Percentiles rank a stretch among this genome's conserved stretches.
Evolutionary conservation across 2,329 filamentous ascomycete species (phyloP).

Genomic region (Fusarium liriodendri): DNA sequence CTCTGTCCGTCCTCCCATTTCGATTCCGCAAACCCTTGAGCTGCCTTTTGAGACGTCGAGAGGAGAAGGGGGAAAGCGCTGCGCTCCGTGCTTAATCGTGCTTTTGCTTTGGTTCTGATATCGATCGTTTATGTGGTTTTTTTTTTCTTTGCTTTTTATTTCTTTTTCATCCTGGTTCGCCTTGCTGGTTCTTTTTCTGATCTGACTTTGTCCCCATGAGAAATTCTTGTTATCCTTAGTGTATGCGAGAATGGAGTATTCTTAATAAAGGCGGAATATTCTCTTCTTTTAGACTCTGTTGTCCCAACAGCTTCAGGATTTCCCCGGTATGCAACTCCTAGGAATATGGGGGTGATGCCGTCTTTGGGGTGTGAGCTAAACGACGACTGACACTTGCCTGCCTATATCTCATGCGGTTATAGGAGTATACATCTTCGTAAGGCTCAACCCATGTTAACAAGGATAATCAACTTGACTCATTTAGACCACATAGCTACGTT

Average conservation of each 20-base stretch:
- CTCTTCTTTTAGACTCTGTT: conserved; percentile 21
- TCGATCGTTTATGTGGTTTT: conserved; percentile 17
- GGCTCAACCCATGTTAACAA: background rate
- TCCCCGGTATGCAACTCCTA: background rate
- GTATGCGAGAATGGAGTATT: conserved; percentile 42
- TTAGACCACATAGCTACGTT: background rate
- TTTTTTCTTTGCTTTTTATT: conserved; percentile 10
- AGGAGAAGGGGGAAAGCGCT: background rate
- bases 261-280: conserved; percentile 46
- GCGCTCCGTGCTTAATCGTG: background rate
- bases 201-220: conserved; percentile 1
- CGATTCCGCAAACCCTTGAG: conserved; percentile 5
- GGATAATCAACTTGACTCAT: background rate
- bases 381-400: background rate
- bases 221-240: conserved; percentile 26
- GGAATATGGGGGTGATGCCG: background rate
- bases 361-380: background rate
- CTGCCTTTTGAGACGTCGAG: background rate
- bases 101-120: conserved; percentile 33
- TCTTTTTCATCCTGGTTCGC: conserved; percentile 36
- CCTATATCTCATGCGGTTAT: background rate
- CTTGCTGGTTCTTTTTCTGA: conserved; percentile 16
- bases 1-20: background rate
- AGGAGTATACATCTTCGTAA: background rate
- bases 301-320: no score